Conservation (phyloP, 495 filamentous ascomycete genomes). For the Penicillium roqueforti region DNA sequence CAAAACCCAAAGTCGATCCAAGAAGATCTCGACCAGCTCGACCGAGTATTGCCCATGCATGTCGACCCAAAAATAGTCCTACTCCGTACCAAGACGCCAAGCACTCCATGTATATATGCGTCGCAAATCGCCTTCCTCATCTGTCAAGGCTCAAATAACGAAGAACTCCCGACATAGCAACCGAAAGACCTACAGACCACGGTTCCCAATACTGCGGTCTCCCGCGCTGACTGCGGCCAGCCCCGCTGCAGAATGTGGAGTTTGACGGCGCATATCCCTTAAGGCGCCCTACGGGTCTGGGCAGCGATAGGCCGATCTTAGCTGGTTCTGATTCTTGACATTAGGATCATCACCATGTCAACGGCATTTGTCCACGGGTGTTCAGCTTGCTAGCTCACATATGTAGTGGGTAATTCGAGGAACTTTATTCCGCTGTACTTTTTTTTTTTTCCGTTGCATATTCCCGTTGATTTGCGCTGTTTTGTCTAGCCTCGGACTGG, state of each 20-base stretch:
- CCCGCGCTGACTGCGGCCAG: constrained; percentile 4
- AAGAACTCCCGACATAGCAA: background rate
- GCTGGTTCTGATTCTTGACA: too few species aligned
- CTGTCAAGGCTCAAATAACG: background rate
- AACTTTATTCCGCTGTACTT: background rate
- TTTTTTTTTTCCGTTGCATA: background rate
- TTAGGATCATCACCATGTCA: background rate
- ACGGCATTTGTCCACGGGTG: background rate
- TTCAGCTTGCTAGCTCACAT: background rate
- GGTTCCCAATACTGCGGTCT: constrained; percentile 1
- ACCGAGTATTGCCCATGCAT: too few species aligned
- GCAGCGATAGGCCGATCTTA: background rate
- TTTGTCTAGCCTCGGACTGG: background rate
- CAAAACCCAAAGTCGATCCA: too few species aligned
- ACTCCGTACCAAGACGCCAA: background rate
- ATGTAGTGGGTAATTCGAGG: background rate
- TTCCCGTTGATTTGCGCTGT: background rate
- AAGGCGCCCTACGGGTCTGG: background rate
- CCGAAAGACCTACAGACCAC: background rate
- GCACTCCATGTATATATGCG: background rate
- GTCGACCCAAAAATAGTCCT: background rate
- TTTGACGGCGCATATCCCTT: background rate
- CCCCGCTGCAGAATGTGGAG: constrained; percentile 12
- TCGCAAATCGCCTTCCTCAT: background rate
- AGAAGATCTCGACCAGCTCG: background rate